Evolutionary conservation across 208 protist species (phyloP), one percentile per base, ranked within the genome.

Genomic region (Blechomonas ayalai): DNA sequence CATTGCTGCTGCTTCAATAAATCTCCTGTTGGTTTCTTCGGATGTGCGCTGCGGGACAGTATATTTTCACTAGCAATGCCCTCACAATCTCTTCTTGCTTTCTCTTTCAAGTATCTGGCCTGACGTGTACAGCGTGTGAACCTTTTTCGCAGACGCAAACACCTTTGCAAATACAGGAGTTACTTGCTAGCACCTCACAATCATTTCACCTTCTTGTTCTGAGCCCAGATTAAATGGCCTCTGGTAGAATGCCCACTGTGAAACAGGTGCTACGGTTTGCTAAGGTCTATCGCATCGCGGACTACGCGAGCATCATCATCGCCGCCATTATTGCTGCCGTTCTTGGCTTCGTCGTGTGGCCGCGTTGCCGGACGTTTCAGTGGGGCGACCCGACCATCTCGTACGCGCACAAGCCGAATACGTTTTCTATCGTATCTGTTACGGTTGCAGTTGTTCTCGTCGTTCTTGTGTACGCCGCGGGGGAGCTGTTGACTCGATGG

Each of bases 251-350:
- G 23, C 4, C 7, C 29, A 31, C 29, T 24, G 19, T 3, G 19
- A 48, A 53, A 24, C 28, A 53, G 38, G 34, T 61, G 13, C 7
- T 53, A 37, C 36, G 28, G n/a, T 29, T 51, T 51, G 32, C 51
- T 13, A 29, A 19, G 20, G 19, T 61, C 13, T 74, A 55, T 59
- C 63, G 67, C 15, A 7, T 84, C 8, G 32, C 62, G 3, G 75
- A 84, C 27, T 84, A 84, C 28, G 2, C 73, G 1, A 37, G 69
- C 46, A 70, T 65, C 18, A 5, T 73, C 18, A 23, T 60, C n/a
- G 13, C 71, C 7, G 63, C 39, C 18, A 25, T 62, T 1, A 8
- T 67, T 13, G 47, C 41, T 3, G 40, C 37, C 9, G 12, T 63
- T 8, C 31, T 67, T 10, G 45, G 59, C 2, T 27, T 36, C 5